Conservation (phyloP, 371 early-diverging fungal genomes). For the Lichtheimia corymbifera region DNA sequence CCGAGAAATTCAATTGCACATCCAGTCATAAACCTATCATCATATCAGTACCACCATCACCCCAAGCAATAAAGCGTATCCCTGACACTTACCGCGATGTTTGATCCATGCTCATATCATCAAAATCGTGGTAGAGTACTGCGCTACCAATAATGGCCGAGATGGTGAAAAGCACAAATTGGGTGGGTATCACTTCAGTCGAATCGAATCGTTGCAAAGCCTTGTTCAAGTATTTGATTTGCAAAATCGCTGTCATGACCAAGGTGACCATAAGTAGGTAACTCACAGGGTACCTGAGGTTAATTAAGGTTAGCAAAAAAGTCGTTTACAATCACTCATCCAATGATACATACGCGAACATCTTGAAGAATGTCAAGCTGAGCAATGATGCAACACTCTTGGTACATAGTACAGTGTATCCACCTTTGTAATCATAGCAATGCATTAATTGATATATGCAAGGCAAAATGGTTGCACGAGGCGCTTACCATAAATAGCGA, state of each 20-base stretch:
- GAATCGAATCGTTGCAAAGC: slow-evolving; percentile 73
- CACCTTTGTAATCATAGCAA: slow-evolving; percentile 45
- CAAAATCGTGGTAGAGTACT: slow-evolving; percentile 73
- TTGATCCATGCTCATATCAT: slow-evolving; percentile 55
- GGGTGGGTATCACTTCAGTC: slow-evolving; percentile 80
- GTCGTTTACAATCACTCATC: background rate
- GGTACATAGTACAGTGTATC: slow-evolving; percentile 78
- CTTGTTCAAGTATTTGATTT: slow-evolving; percentile 74
- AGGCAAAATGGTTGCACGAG: background rate
- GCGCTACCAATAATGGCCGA: slow-evolving; percentile 76
- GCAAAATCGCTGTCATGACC: slow-evolving; percentile 67
- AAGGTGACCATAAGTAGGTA: slow-evolving; percentile 65
- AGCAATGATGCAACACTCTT: slow-evolving; percentile 74
- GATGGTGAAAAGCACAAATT: slow-evolving; percentile 80
- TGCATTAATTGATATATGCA: background rate
- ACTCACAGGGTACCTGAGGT: slow-evolving; percentile 56
- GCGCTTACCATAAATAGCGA: slow-evolving; percentile 71
- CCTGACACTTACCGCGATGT: slow-evolving; percentile 24
- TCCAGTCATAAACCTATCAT: slow-evolving; percentile 55
- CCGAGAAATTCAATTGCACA: slow-evolving; percentile 73
- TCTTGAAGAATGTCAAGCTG: slow-evolving; percentile 60
- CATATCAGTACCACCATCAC: background rate
- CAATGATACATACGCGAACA: slow-evolving; percentile 57
- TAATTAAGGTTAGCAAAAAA: background rate
- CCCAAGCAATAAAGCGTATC: background rate